Conservation (phyloP, 352 stramenopile species). For the Pythium guiyangense region DNA sequence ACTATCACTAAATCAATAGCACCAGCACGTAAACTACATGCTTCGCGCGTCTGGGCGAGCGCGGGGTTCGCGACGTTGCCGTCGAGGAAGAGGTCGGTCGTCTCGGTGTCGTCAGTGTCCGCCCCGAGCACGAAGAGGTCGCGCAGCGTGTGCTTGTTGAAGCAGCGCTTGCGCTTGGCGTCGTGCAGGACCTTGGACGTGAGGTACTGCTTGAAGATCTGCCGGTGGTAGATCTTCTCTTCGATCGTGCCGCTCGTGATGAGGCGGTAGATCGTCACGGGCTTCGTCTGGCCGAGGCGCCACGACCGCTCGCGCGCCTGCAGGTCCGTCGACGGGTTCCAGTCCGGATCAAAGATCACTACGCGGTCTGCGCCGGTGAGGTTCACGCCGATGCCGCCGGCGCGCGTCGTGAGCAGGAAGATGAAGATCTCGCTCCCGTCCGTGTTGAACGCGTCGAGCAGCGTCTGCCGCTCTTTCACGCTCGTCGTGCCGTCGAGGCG, state of each 20-base stretch:
- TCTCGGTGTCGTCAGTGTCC: slow-evolving; percentile 80
- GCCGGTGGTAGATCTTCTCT: slow-evolving; percentile 99
- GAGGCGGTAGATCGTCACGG: slow-evolving; percentile 87
- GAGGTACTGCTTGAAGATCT: slow-evolving; percentile 99
- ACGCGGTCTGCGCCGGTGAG: slow-evolving; percentile 95
- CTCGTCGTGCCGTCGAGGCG: slow-evolving; percentile 97
- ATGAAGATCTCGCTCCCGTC: slow-evolving; percentile 72
- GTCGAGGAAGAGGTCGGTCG: slow-evolving; percentile 89
- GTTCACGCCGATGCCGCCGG: slow-evolving; percentile 96
- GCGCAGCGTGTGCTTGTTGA: slow-evolving; percentile 94
- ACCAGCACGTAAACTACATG: no score
- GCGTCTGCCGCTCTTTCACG: slow-evolving; percentile 88
- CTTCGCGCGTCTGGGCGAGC: slow-evolving; percentile 3
- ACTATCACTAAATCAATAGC: no score
- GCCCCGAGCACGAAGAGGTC: slow-evolving; percentile 94
- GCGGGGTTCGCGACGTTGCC: slow-evolving; percentile 71
- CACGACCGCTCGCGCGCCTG: slow-evolving; percentile 97
- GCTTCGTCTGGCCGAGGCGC: slow-evolving; percentile 89
- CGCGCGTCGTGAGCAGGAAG: slow-evolving; percentile 82
- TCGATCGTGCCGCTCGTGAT: slow-evolving; percentile 98
- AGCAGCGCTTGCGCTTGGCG: slow-evolving; percentile 94
- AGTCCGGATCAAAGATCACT: slow-evolving; percentile 98
- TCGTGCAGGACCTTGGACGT: slow-evolving; percentile 97
- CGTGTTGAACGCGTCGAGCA: slow-evolving; percentile 97
- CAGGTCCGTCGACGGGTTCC: slow-evolving; percentile 97